Base-by-base conservation (phyloP, 164 flowering plant species). In the Tetrastigma voinierianum region DNA sequence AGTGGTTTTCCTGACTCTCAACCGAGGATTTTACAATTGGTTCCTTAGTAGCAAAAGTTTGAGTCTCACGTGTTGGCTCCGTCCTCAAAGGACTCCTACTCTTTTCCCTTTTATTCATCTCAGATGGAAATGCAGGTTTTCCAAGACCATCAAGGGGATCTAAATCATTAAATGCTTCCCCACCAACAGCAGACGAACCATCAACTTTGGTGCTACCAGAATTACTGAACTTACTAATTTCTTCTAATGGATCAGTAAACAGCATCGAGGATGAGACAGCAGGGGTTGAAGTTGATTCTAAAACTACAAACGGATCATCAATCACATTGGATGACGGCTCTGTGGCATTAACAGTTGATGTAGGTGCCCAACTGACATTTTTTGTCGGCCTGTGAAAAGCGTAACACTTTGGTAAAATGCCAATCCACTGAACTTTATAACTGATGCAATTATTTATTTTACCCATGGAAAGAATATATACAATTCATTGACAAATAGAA, bases 231-330 rank as follows among this genome's bases (percentile, higher is more conserved):
- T 80, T 85, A 67, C 76, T 65, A 49, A 79, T 75, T 64, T 86
- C 76, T 57, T 86, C 88, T 63, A 83, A 67, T n/a, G 88, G 87
- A 62, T 90, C 88, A 14, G 76, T 48, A 62, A 72, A 86, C 40
- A 69, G 51, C 32, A 78, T 84, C 12, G 82, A 70, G 20, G 93
- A 72, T 20, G 84, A 71, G 65, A 64, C 62, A 25, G 56, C 59
- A 24, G 78, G 74, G 18, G 76, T 44, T 64, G 91, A 66, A 65
- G 73, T 69, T 61, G 94, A 79, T 66, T 78, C 86, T 46, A 86
- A 59, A 23, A 78, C 84, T 10, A 77, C 93, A 85, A 92, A 88
- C 23, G 91, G 93, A 56, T 92, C 89, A 19, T 87, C 95, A 51
- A 71, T 58, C 43, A 63, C 69, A 66, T 66, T 72, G 48, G 87